Evolutionary conservation across 129 eudicot genomes (phyloP).

Genomic region (Tanacetum coccineum): DNA sequence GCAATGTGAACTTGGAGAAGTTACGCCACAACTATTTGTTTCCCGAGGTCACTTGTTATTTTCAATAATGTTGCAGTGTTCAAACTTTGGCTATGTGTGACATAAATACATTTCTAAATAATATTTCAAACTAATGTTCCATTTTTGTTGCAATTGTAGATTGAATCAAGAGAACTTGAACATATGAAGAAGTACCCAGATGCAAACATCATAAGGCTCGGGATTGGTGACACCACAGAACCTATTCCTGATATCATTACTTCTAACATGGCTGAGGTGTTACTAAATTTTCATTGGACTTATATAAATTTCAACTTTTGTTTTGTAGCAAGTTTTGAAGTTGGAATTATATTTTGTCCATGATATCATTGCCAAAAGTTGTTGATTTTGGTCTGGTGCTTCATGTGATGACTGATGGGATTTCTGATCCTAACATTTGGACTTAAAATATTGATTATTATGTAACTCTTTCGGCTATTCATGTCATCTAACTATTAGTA

Average conservation of each 20-base stretch:
- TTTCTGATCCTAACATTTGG: constrained; percentile 3
- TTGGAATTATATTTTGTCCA: background rate
- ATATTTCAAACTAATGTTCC: background rate
- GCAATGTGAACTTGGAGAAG: constrained; percentile 64
- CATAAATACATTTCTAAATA: constrained; percentile 5
- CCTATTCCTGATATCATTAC: constrained; percentile 75
- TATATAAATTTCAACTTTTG: background rate
- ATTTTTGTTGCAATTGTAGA: constrained; percentile 41
- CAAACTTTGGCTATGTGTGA: background rate
- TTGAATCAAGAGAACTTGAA: constrained; percentile 51
- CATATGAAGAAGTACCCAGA: constrained; percentile 68
- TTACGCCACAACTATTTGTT: constrained; percentile 59
- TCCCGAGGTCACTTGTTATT: constrained; percentile 52
- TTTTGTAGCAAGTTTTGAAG: background rate
- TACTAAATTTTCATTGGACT: background rate
- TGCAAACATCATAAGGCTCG: constrained; percentile 77
- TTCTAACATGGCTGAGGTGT: constrained; percentile 70
- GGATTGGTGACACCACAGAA: constrained; percentile 83
- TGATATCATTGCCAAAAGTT: background rate
- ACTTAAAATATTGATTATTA: background rate
- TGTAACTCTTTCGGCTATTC: background rate
- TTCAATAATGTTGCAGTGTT: constrained; percentile 1
- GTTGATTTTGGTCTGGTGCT: too few species aligned
- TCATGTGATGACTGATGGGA: background rate
- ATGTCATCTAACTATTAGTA: constrained; percentile 4